Conservation (phyloP, 495 filamentous ascomycete genomes). For the Eremomyces bilateralis region DNA sequence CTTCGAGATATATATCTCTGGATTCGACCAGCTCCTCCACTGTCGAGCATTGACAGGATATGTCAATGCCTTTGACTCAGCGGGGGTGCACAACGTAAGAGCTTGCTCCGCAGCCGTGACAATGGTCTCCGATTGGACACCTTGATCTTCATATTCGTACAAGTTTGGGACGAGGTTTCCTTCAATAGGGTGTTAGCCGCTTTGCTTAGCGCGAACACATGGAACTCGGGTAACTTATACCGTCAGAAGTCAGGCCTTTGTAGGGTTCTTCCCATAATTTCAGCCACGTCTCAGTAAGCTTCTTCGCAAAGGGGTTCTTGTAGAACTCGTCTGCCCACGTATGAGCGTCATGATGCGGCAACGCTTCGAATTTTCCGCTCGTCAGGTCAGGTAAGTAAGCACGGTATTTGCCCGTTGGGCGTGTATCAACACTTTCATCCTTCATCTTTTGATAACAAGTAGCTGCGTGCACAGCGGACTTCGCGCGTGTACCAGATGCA, state of each 20-base stretch:
- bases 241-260: conserved; percentile 47
- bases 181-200: conserved; percentile 10
- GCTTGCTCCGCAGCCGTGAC: conserved; percentile 25
- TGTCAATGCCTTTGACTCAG: conserved; percentile 24
- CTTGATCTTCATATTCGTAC: conserved; percentile 38
- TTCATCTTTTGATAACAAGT: no score
- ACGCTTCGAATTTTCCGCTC: no score
- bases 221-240: conserved; percentile 17
- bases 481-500: no score
- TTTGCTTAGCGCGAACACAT: conserved; percentile 5
- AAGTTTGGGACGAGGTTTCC: conserved; percentile 32
- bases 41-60: conserved; percentile 48
- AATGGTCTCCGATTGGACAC: conserved; percentile 33
- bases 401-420: no score
- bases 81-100: conserved; percentile 22
- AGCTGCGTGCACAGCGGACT: no score
- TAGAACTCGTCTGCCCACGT: no score
- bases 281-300: no score
- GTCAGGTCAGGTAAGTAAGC: no score
- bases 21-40: conserved; percentile 58
- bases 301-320: no score
- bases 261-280: conserved; percentile 45
- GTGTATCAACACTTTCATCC: no score
- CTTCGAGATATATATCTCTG: conserved; percentile 33
- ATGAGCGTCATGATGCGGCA: no score